Conservation (phyloP, 768 basidiomycete species). For the Boletus reticulatus region DNA sequence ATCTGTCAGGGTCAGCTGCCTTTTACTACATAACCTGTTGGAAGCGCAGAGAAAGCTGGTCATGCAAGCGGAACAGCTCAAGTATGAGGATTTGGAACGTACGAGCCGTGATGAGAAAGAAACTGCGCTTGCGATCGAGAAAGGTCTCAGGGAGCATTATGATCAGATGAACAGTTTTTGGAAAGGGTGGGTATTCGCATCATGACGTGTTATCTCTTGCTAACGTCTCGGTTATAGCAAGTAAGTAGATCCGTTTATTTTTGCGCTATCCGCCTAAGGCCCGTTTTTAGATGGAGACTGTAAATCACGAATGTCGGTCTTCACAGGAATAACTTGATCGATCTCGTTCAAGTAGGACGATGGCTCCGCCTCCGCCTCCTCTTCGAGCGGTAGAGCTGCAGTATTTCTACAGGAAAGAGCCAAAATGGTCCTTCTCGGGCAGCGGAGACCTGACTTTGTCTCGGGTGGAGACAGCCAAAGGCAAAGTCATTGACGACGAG, state of each 20-base stretch:
- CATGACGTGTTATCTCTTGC: constrained; percentile 9
- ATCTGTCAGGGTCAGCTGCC: constrained; percentile 48
- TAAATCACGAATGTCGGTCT: constrained; percentile 23
- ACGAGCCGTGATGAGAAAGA: constrained; percentile 50
- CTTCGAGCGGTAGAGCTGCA: constrained; percentile 21
- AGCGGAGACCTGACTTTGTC: constrained; percentile 12
- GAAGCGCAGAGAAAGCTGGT: constrained; percentile 45
- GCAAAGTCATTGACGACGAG: constrained; percentile 26
- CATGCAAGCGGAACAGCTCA: constrained; percentile 35
- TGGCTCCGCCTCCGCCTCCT: constrained; percentile 2
- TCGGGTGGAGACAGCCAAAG: constrained; percentile 17
- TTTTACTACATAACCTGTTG: constrained; percentile 49
- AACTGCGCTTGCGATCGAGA: constrained; percentile 49
- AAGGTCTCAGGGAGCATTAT: constrained; percentile 51
- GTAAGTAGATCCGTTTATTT: constrained; percentile 22
- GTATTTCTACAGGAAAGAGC: constrained; percentile 20
- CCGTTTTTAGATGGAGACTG: constrained; percentile 22
- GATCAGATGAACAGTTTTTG: constrained; percentile 43
- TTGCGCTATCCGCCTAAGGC: constrained; percentile 6
- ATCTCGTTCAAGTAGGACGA: constrained; percentile 12
- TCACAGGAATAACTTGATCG: constrained; percentile 29
- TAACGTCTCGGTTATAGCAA: constrained; percentile 32
- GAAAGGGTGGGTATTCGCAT: constrained; percentile 31
- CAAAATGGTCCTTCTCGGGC: constrained; percentile 18
- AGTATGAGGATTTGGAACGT: constrained; percentile 40